Evolutionary conservation across 2,329 filamentous ascomycete species (phyloP), one percentile per base, ranked within the genome.

Genomic region (Periconia macrospinosa): DNA sequence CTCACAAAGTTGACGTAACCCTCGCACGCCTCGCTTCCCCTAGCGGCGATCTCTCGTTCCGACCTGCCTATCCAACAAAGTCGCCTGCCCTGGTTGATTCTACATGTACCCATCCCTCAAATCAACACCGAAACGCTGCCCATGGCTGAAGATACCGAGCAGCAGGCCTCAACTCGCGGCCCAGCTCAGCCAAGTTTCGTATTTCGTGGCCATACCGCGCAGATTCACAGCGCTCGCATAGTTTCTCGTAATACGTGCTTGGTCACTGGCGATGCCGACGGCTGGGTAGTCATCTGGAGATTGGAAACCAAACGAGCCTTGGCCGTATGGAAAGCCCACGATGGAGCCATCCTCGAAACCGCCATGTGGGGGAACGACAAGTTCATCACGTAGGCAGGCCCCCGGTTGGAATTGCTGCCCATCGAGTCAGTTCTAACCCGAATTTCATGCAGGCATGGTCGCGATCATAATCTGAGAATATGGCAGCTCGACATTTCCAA

Each of bases 271-370:
- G 94, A 99, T 75, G 90, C 91, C 9, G 90, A 96, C 41, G 94
- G 94, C 54, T 97, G 89, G 81, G 80, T 96, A 33, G 83, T 96
- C 7, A 77, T 92, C 19, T 99, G 94, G 94, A 88, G 90, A 69
- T 78, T 96, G 40, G 83, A 87, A 23, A 90, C 87, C 48, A 92
- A 95, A 79, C 83, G 94, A 33, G 85, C 93, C 0, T 81, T 86
- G 9, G 90, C 88, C 1, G 90, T 94, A 3, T 99, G 94, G 94
- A 87, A 84, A 65, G 90, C 91, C 1, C 94, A 99, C 72, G 79
- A 85, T 43, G 88, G 84, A 33, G 84, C 90, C 18, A 86, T 97
- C 27, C 79, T 97, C 15, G 90, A 87, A 3, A 79, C 94, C 41
- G 81, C 81, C 45, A 85, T 81, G 35, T 96, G 92, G 87, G 85